Conservation (phyloP, 2,329 filamentous ascomycete species). For the Alternaria novae-zelandiae region DNA sequence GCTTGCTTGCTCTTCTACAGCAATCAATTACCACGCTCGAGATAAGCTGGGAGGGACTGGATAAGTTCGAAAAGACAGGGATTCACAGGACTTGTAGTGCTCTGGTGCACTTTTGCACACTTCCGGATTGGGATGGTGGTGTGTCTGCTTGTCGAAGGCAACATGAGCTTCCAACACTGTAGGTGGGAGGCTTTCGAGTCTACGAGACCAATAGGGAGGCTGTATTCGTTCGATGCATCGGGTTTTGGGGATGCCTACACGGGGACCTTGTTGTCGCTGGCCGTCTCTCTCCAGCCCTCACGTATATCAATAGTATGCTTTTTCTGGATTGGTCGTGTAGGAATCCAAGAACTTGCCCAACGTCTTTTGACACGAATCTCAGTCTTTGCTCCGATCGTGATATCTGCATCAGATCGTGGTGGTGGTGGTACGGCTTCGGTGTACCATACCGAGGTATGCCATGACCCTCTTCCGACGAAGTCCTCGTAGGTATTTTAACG, state of each 20-base stretch:
- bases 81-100: background rate
- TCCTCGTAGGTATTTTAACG: too few relatives aligned
- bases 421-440: too few relatives aligned
- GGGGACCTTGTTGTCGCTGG: conserved; percentile 5
- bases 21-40: background rate
- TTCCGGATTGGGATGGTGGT: conserved; percentile 4
- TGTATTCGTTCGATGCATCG: conserved; percentile 8
- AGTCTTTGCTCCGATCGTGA: too few relatives aligned
- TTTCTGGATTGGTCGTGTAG: background rate
- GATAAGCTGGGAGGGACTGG: background rate
- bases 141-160: background rate
- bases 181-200: background rate
- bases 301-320: background rate
- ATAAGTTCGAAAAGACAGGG: background rate
- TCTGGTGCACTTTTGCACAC: conserved; percentile 8
- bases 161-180: background rate
- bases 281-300: too few relatives aligned
- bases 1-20: background rate
- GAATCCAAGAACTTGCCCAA: background rate
- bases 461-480: too few relatives aligned
- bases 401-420: background rate
- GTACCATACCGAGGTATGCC: too few relatives aligned
- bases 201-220: background rate
- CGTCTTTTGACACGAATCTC: too few relatives aligned
- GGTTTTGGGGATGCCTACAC: background rate